These are phyloP conservation scores for Aciculoconidium aculeatum DNA, from an alignment of 805 yeast species.

Conservation along the genomic window DNA sequence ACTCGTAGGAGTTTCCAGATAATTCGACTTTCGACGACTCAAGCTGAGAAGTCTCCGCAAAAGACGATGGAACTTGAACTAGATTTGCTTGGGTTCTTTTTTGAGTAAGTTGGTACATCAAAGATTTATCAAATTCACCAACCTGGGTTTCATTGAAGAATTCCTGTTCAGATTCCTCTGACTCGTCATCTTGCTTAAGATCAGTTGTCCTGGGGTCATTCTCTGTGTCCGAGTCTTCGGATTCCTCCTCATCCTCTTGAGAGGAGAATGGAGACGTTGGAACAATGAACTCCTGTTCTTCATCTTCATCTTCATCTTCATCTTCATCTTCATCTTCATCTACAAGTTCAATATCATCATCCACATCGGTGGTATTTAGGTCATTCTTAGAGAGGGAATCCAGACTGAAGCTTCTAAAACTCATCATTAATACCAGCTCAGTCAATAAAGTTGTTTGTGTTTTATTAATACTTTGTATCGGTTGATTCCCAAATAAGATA, in stretches of 20 bases:
- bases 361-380: no score
- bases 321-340: slow-evolving; percentile 1
- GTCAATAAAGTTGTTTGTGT: no score
- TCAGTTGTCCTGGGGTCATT: background rate
- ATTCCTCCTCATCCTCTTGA: slow-evolving; percentile 5
- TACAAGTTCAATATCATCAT: no score
- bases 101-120: slow-evolving; percentile 18
- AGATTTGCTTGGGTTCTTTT: slow-evolving; percentile 4
- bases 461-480: no score
- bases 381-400: no score
- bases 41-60: slow-evolving; percentile 2
- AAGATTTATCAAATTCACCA: slow-evolving; percentile 13
- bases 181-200: slow-evolving; percentile 1
- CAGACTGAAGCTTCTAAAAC: no score
- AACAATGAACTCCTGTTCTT: slow-evolving; percentile 3
- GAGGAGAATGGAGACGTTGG: no score
- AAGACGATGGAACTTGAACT: background rate
- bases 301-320: slow-evolving; percentile 3
- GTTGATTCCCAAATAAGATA: no score
- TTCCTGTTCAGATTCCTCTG: slow-evolving; percentile 4
- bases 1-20: slow-evolving; percentile 18
- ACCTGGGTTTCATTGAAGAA: slow-evolving; percentile 7
- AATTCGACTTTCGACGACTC: slow-evolving; percentile 1
- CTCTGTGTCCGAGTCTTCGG: slow-evolving; percentile 6
- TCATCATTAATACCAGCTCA: no score